A percentile compares a stretch with the other conserved stretches of the same genome.
Evolutionary conservation across 305 asterid genomes (phyloP).

Genomic region (Fraxinus baroniana): DNA sequence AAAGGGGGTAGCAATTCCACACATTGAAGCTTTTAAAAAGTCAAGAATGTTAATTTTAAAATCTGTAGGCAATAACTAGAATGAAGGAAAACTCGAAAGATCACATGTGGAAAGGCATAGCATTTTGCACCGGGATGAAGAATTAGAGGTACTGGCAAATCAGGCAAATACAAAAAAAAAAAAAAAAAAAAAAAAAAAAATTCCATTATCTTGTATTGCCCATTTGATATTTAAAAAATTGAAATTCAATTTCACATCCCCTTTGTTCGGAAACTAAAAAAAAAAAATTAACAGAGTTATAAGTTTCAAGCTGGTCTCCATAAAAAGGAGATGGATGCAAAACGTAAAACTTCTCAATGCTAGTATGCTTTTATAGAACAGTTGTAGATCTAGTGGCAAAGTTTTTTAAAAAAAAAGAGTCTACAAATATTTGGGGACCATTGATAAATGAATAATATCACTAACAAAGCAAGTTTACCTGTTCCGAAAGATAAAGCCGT

Average conservation of each 20-base stretch:
- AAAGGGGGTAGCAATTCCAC: background rate
- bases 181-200: background rate
- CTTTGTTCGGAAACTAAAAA: background rate
- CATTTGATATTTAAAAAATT: background rate
- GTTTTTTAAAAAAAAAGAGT: background rate
- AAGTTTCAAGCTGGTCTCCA: background rate
- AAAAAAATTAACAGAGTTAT: background rate
- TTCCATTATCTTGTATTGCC: background rate
- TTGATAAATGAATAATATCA: background rate
- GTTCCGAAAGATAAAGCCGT: constrained; percentile 66
- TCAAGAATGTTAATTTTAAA: background rate
- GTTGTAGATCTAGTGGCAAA: constrained; percentile 10
- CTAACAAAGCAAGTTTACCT: constrained; percentile 27
- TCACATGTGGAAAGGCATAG: background rate
- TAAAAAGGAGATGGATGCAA: background rate
- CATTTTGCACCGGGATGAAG: background rate
- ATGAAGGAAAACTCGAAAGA: background rate
- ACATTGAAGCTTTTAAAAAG: constrained; percentile 8
- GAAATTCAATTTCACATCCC: background rate
- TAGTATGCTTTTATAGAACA: background rate
- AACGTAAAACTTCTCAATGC: background rate
- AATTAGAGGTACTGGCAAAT: background rate
- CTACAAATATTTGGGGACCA: background rate
- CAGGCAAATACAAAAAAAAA: background rate
- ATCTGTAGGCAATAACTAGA: background rate